Evolutionary conservation across 2,329 filamentous ascomycete genomes (phyloP), one percentile per base, ranked within the genome.

Genomic region (Diplodia corticola): DNA sequence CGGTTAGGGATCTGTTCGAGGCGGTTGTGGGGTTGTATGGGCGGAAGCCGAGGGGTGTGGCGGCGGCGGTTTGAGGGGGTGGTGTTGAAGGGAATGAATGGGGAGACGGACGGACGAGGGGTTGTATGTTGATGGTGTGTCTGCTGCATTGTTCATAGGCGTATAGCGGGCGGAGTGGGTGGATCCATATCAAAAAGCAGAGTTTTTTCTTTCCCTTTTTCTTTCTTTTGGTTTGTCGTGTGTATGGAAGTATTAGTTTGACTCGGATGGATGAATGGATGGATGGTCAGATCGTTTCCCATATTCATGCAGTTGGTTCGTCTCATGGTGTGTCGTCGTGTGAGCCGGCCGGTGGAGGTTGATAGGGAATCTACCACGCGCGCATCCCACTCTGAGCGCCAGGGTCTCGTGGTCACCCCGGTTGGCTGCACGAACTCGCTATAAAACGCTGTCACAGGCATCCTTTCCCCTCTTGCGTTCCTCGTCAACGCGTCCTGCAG

Each of bases 1-100:
- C 89, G 12, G 85, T 93, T 24, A 87, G 90, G 76, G 90, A 92
- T 69, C 85, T 92, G 80, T 93, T 93, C 74, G 88, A 89, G 76
- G 86, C 88, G 76, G 88, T 94, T 46, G 85, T 89, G 13, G 85
- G 81, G 5, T 74, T 91, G 69, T 87, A 90, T 74, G 84, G 85
- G 1, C 80, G 84, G 68, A 89, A 86, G 75, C 83, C 86, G 15
- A 71, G 69, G 61, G 67, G 24, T 4, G 51, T 17, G 20, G 55
- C 33, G 33, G 37, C 35, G 20, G 51, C 35, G 13, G n/a, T n/a
- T n/a, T 33, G 37, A 48, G 33, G n/a, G 17, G 2, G n/a, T n/a
- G 17, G 61, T 9, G n/a, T 20, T 28, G 28, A 28, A 6, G 28
- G 6, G 28, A 9, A 50, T n/a, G 44, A 15, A 15, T 7, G n/a